These are phyloP conservation scores for Cladosporium sp. DNA, from an alignment of 2,329 filamentous ascomycete genomes.

Conservation along the genomic window DNA sequence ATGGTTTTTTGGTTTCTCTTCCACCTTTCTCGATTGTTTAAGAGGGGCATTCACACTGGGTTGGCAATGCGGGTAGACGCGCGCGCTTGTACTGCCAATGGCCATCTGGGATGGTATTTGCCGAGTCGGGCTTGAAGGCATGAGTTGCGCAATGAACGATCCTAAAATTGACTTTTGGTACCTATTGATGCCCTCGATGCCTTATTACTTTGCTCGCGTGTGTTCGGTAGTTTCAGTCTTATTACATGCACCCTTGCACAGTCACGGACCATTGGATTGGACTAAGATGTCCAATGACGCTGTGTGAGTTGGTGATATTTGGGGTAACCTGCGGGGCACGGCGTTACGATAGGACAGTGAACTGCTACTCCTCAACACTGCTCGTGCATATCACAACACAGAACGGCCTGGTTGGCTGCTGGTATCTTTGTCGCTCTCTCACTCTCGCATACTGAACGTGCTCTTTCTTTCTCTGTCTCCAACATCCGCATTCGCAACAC, in stretches of 20 bases:
- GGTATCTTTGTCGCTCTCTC: not conserved
- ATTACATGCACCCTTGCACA: not conserved
- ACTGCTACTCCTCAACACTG: not conserved
- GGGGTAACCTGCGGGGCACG: constrained; percentile 4
- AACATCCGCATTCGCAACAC: not conserved
- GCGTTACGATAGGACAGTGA: not conserved
- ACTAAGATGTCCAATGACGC: not conserved
- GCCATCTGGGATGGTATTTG: not conserved
- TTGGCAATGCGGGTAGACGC: constrained; percentile 2
- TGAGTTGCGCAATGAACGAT: constrained; percentile 1
- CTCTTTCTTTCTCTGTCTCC: not conserved
- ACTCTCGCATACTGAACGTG: not conserved
- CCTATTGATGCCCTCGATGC: not conserved
- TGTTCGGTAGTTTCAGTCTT: not conserved
- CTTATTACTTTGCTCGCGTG: not conserved
- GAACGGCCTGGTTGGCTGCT: not conserved
- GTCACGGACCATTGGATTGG: not conserved
- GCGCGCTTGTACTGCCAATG: not conserved
- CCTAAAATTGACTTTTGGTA: not conserved
- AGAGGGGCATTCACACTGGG: constrained; percentile 1
- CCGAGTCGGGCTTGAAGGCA: not conserved
- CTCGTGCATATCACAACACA: not conserved
- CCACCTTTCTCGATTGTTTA: not conserved
- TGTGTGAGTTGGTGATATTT: not conserved
- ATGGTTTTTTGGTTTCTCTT: not conserved